Conservation (phyloP, 176 grass and related monocot genomes). For the Ampelocalamus luodianensis region DNA sequence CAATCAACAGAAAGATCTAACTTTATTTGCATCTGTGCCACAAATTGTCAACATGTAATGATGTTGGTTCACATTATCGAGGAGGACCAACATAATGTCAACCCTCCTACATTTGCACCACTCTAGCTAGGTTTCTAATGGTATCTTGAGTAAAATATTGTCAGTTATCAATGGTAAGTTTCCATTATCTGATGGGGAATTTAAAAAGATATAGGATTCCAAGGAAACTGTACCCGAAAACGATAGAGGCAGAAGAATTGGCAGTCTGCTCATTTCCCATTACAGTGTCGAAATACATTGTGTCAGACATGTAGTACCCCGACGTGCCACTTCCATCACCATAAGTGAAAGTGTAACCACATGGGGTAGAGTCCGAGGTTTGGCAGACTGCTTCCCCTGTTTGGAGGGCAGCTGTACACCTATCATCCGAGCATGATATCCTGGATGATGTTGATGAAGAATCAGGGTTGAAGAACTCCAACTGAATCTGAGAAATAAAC, state of each 20-base stretch:
- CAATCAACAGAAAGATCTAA: constrained; percentile 39
- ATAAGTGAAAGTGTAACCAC: constrained; percentile 89
- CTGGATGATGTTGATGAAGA: constrained; percentile 67
- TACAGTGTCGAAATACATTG: constrained; percentile 72
- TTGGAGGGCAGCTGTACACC: constrained; percentile 73
- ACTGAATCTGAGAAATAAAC: constrained; percentile 66
- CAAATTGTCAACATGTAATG: constrained; percentile 26
- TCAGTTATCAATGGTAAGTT: not conserved
- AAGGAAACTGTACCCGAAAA: constrained; percentile 81
- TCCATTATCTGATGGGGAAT: constrained; percentile 15
- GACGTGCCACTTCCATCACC: constrained; percentile 95
- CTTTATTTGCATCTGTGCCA: constrained; percentile 8
- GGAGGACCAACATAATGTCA: constrained; percentile 25
- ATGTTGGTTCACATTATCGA: constrained; percentile 19
- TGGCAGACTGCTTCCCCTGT: constrained; percentile 82
- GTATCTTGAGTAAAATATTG: constrained; percentile 11
- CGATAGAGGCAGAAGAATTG: constrained; percentile 86
- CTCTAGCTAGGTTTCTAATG: constrained; percentile 21
- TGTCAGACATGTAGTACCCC: constrained; percentile 90
- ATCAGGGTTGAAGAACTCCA: constrained; percentile 81
- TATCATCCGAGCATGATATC: constrained; percentile 77
- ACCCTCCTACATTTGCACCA: not conserved
- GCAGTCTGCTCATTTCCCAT: constrained; percentile 67
- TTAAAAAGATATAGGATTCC: constrained; percentile 15
- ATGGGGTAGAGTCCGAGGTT: constrained; percentile 50